Percentiles rank a stretch among this genome's conserved stretches.
These are phyloP conservation scores for Diaporthe nobilis DNA, from an alignment of 2,329 filamentous ascomycete genomes.

Conservation along the genomic window DNA sequence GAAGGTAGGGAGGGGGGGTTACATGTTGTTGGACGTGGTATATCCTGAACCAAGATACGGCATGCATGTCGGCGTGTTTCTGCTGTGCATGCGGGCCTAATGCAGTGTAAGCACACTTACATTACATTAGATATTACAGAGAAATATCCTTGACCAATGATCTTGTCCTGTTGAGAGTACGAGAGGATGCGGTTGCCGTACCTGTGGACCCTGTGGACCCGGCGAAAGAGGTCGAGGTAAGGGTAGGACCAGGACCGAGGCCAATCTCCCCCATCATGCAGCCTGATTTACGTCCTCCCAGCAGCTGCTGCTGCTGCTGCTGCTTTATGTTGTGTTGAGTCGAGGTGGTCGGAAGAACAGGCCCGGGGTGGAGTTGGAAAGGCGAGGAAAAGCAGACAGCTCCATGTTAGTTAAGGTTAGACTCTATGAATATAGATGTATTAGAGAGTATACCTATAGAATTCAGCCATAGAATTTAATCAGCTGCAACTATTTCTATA, in stretches of 20 bases:
- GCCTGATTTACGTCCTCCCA: background rate
- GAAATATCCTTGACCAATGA: conserved; percentile 14
- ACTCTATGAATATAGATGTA: too few relatives aligned
- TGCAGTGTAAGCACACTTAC: conserved; percentile 27
- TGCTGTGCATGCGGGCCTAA: conserved; percentile 23
- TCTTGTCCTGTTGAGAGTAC: background rate
- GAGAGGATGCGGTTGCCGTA: conserved; percentile 3
- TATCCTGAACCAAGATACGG: conserved; percentile 16
- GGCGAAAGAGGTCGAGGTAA: background rate
- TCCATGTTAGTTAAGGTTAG: background rate
- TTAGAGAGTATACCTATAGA: too few relatives aligned
- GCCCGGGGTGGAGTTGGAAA: background rate
- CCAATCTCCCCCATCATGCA: background rate
- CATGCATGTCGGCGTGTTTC: conserved; percentile 27
- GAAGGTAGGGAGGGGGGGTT: background rate
- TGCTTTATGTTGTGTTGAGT: background rate
- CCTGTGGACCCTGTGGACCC: background rate
- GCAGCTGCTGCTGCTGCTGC: background rate
- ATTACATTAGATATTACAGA: conserved; percentile 2
- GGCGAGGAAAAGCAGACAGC: background rate
- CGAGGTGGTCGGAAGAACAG: background rate
- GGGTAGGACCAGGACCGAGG: background rate
- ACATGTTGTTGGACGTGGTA: background rate
- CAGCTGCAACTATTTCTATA: too few relatives aligned
- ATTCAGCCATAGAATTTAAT: too few relatives aligned